Base-by-base conservation (phyloP, 768 basidiomycete genomes). In the Phanerochaete carnosa region DNA sequence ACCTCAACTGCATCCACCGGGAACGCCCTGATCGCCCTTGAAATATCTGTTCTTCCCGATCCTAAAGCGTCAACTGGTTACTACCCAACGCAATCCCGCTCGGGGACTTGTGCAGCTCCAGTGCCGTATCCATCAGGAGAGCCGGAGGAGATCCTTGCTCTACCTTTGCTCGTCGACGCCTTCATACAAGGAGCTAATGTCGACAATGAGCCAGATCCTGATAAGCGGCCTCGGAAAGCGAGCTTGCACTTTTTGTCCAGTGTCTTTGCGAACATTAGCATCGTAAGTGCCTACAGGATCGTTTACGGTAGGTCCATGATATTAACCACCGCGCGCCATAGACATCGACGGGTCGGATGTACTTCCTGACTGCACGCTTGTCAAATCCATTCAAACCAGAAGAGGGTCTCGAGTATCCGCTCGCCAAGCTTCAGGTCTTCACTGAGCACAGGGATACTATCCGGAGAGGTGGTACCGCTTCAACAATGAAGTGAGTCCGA, bases 221-320 rank as follows among this genome's bases (percentile, higher is more conserved):
- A 78, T 26, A 80, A 82, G 66, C 79, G 80, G 50, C 70, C 73
- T 45, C 77, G 87, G 47, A 95, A 94, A 75, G 93, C 87, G 51
- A 80, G 89, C 49, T 80, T 96, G 19, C 90, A 98, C 74, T 98
- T 98, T 74, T 77, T 98, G 23, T 87, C 95, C 1, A 92, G 89
- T 64, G 96, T 98, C 13, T 97, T 98, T 69, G 94, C 95, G 12
- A 98, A 98, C 70, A 74, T 97, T 58, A 90, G 84, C 55, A 82
- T 84, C 64, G 95, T 95, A 69, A 68, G 87, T 78, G 13, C 23
- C 23, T 28, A 11, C 23, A 28, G 13, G 19, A n/a, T 59, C 25
- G 25, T 37, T 2, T 19, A 32, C 25, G 33, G 23, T 1, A 9
- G 16, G 6, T 11, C 1, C 15, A 47, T 49, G 19, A 47, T 22